Evolutionary conservation across 2,329 filamentous ascomycete genomes (phyloP).

Genomic region (Epicoccum nigrum): DNA sequence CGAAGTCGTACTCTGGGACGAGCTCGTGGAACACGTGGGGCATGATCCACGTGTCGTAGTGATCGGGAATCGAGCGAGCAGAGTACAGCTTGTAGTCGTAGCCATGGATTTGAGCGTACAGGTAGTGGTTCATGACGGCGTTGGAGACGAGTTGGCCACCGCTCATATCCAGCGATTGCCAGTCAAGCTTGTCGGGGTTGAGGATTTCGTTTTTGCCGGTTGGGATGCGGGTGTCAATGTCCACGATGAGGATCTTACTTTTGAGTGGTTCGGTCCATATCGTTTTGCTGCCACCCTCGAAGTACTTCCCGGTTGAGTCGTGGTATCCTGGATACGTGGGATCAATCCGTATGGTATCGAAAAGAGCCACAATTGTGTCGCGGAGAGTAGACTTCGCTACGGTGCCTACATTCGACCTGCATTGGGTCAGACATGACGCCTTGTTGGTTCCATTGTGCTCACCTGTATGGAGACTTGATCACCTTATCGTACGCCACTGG

Average conservation of each 20-base stretch:
- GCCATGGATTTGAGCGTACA: constrained; percentile 40
- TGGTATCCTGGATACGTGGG: constrained; percentile 15
- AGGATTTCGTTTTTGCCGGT: constrained; percentile 38
- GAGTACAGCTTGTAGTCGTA: constrained; percentile 56
- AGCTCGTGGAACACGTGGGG: constrained; percentile 50
- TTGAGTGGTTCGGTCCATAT: constrained; percentile 32
- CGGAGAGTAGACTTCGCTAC: constrained; percentile 14
- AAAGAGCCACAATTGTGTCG: constrained; percentile 24
- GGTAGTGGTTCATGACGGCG: constrained; percentile 22
- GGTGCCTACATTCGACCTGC: constrained; percentile 2
- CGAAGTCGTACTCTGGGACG: constrained; percentile 50
- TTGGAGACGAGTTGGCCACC: constrained; percentile 40
- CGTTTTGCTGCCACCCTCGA: constrained; percentile 7
- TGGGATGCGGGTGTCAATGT: constrained; percentile 42
- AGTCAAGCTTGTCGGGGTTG: constrained; percentile 48
- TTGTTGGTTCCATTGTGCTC: neutral
- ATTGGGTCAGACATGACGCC: neutral
- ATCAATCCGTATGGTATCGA: constrained; percentile 24
- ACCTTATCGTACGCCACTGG: constrained; percentile 6
- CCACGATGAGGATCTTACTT: constrained; percentile 35
- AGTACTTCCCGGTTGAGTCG: constrained; percentile 22
- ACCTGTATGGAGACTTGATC: constrained; percentile 18
- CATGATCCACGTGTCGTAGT: constrained; percentile 53
- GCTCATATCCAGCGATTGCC: constrained; percentile 9
- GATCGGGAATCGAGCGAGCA: constrained; percentile 44